Conservation (phyloP, 208 protist species). For the Leishmania aethiopica region DNA sequence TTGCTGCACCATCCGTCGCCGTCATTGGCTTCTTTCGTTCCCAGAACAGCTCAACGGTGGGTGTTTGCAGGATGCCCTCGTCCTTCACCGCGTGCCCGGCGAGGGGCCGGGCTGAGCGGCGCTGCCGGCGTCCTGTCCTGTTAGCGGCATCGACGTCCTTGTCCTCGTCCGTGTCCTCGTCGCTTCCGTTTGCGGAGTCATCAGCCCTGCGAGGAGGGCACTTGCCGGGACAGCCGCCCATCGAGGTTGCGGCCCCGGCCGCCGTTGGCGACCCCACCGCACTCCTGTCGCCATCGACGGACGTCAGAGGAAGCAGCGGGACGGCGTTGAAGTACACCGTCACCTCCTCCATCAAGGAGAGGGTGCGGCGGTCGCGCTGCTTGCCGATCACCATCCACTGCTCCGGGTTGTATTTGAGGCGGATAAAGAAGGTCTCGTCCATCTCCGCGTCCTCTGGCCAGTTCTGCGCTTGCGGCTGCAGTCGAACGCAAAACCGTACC, state of each 20-base stretch:
- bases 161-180: background rate
- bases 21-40: constrained; percentile 21
- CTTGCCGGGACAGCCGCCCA: background rate
- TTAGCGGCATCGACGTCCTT: background rate
- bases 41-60: constrained; percentile 69
- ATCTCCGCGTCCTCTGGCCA: constrained; percentile 70
- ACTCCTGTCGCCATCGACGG: background rate
- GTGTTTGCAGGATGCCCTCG: constrained; percentile 52
- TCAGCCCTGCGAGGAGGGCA: background rate
- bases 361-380: constrained; percentile 59
- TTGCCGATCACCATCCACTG: constrained; percentile 85
- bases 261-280: background rate
- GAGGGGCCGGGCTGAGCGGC: constrained; percentile 11
- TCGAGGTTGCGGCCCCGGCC: background rate
- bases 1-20: background rate
- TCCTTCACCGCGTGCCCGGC: constrained; percentile 38
- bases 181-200: background rate
- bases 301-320: constrained; percentile 46
- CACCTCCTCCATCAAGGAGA: constrained; percentile 75
- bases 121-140: background rate
- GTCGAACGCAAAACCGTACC: constrained; percentile 68
- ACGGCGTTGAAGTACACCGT: constrained; percentile 77
- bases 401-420: constrained; percentile 59
- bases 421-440: constrained; percentile 81
- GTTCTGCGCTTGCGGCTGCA: constrained; percentile 79